Conservation (phyloP, 352 stramenopile genomes). For the Pythium brassicae region DNA sequence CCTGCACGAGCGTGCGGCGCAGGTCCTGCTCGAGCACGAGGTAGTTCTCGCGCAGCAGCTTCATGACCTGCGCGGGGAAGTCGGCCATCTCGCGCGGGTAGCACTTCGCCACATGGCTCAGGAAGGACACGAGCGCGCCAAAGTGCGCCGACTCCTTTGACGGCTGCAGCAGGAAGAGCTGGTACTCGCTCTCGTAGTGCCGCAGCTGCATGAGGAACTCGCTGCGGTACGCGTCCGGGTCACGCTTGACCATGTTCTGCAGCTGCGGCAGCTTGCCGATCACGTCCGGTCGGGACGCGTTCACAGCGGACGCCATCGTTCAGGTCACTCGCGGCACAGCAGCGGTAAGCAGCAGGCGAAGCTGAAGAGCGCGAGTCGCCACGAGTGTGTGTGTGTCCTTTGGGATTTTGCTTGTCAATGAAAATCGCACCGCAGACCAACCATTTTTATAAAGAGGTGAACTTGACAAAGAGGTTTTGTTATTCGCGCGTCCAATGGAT, state of each 20-base stretch:
- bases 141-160: constrained; percentile 91
- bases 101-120: constrained; percentile 90
- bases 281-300: constrained; percentile 79
- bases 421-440: too few species aligned
- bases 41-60: constrained; percentile 88
- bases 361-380: too few species aligned
- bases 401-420: background rate
- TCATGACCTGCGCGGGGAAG: constrained; percentile 91
- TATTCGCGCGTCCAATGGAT: too few species aligned
- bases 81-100: constrained; percentile 81
- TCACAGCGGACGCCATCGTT: constrained; percentile 54
- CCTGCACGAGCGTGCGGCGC: constrained; percentile 92
- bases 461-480: too few species aligned
- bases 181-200: constrained; percentile 95
- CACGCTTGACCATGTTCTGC: constrained; percentile 99
- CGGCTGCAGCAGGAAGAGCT: constrained; percentile 93
- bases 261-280: constrained; percentile 93
- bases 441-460: too few species aligned
- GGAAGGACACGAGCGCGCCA: constrained; percentile 96
- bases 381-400: constrained; percentile 5
- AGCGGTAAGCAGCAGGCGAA: background rate
- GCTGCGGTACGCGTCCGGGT: constrained; percentile 93
- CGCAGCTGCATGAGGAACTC: constrained; percentile 98
- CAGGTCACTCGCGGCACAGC: too few species aligned
- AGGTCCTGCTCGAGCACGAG: constrained; percentile 89